Percentiles rank a stretch among this genome's conserved stretches.
phyloP scores from a whole-genome alignment of 305 asterid genomes.

The Rubia balearica region DNA sequence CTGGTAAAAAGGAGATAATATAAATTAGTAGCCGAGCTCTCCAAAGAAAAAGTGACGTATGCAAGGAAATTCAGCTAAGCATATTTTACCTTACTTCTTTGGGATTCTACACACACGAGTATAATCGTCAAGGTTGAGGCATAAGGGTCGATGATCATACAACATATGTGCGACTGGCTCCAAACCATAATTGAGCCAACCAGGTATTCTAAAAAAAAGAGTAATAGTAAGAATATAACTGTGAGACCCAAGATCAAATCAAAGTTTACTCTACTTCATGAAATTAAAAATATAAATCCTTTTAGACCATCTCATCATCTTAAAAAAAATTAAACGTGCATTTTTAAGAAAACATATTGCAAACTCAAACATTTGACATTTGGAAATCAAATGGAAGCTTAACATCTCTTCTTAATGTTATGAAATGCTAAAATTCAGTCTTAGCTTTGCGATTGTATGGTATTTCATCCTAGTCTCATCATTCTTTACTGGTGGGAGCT shows the following conservation, averaged over 20 bases:
- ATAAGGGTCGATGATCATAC: conserved; percentile 54
- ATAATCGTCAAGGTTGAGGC: conserved; percentile 47
- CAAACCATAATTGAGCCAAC: conserved; percentile 22
- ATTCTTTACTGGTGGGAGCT: conserved; percentile 60
- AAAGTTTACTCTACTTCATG: too few species aligned
- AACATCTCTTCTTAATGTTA: conserved; percentile 54
- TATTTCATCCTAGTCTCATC: conserved; percentile 52
- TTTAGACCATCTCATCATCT: not conserved
- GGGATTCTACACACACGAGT: conserved; percentile 60
- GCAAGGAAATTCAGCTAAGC: not conserved
- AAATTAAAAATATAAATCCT: too few species aligned
- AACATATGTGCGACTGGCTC: conserved; percentile 21
- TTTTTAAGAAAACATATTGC: too few species aligned
- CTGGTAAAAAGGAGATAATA: too few species aligned
- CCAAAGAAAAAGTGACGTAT: too few species aligned
- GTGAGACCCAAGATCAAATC: not conserved
- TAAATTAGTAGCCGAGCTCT: too few species aligned
- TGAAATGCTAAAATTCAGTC: conserved; percentile 56
- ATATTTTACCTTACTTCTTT: conserved; percentile 30
- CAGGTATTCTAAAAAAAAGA: conserved; percentile 34
- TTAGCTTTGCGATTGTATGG: conserved; percentile 34
- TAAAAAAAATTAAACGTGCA: conserved; percentile 3
- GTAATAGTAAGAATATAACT: not conserved
- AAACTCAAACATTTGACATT: too few species aligned
- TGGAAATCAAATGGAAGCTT: conserved; percentile 13